Percentiles rank a stretch among this genome's conserved stretches.
Evolutionary conservation across 106 monocot species (phyloP).

Genomic region (Hemerocallis citrina): DNA sequence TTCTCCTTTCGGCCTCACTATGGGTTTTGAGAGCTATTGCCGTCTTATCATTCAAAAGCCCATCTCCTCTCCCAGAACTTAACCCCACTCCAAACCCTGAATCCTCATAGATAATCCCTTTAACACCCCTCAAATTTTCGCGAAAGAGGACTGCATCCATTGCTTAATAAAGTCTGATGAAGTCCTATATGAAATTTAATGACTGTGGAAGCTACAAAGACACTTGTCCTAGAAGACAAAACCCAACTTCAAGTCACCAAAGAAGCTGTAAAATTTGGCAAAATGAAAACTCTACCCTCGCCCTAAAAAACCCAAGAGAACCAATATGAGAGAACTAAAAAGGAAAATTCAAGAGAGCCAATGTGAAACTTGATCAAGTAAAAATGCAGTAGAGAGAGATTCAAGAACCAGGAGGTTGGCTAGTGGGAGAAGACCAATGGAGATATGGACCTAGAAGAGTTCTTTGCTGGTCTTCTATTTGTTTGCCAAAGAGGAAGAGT

Average conservation of each 20-base stretch:
- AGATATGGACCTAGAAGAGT: conserved; percentile 3
- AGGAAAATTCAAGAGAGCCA: no score
- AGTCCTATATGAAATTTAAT: no score
- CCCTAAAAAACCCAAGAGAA: no score
- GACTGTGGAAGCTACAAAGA: no score
- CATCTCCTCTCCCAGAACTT: background rate
- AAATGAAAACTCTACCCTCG: no score
- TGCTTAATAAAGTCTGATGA: no score
- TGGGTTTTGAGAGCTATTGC: conserved; percentile 51
- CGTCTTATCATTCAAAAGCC: conserved; percentile 8
- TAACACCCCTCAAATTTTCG: conserved; percentile 4
- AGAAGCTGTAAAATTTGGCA: no score
- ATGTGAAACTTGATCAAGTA: no score
- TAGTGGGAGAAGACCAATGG: conserved; percentile 7
- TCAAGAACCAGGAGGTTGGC: conserved; percentile 12
- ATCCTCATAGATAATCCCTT: conserved; percentile 7
- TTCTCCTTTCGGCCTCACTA: conserved; percentile 50
- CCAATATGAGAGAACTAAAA: no score
- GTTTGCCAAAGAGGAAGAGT: no score
- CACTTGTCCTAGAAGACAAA: no score
- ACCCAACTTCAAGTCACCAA: no score
- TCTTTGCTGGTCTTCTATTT: conserved; percentile 5
- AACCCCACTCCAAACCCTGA: background rate
- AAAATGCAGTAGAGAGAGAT: background rate
- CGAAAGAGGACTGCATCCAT: conserved; percentile 26